Percentiles rank a stretch among this genome's conserved stretches.
phyloP scores from a whole-genome alignment of 306 rosid genomes.

The Acacia crassicarpa region DNA sequence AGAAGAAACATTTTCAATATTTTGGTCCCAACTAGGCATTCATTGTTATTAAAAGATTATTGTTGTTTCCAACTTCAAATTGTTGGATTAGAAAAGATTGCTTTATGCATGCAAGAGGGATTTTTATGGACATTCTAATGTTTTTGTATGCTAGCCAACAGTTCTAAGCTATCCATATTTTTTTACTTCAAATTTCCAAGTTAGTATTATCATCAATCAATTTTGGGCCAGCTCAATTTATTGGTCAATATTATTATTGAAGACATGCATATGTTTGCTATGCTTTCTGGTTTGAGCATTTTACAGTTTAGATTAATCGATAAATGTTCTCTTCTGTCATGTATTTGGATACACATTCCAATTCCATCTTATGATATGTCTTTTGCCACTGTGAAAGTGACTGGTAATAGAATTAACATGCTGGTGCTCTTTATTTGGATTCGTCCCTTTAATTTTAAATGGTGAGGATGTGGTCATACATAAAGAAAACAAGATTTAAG shows the following conservation, averaged over 20 bases:
- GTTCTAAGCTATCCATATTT: not conserved
- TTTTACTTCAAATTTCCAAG: not conserved
- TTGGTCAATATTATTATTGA: not conserved
- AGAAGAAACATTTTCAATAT: slow-evolving; percentile 32
- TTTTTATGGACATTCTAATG: not conserved
- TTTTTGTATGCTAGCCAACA: not conserved
- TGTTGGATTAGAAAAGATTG: not conserved
- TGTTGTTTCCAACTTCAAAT: not conserved
- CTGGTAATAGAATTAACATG: no score
- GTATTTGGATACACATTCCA: not conserved
- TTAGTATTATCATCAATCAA: not conserved
- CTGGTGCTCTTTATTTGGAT: no score
- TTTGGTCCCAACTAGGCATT: not conserved
- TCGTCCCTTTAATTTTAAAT: no score
- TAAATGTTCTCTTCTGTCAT: not conserved
- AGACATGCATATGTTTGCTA: not conserved
- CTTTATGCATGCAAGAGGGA: not conserved
- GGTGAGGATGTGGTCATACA: no score
- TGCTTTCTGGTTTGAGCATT: not conserved
- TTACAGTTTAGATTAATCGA: not conserved
- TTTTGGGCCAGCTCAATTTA: not conserved
- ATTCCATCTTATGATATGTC: no score
- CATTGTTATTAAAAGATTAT: not conserved
- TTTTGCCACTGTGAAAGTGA: no score
- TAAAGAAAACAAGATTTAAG: no score